Base-by-base conservation (phyloP, 805 yeast genomes). In the Kockiozyma suomiensis region DNA sequence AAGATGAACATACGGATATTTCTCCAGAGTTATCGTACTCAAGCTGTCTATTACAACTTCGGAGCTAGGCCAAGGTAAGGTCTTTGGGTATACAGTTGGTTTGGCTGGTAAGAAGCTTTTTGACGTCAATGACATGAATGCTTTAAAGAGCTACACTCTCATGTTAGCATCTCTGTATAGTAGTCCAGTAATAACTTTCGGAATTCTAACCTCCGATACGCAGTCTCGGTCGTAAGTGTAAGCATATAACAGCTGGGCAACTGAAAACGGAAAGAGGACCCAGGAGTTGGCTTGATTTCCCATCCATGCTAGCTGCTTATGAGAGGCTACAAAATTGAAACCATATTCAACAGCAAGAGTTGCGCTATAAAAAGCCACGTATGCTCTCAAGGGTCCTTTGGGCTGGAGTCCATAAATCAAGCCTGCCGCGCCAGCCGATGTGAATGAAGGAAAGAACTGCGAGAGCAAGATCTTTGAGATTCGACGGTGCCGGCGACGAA, bases 201-300 rank as follows among this genome's bases (percentile, higher is more conserved):
- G n/a, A 23, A 43, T 28, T 30, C 35, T 10, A 26, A 67, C 64
- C 23, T 55, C 50, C 1, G 79, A 77, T 26, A 73, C 68, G 41
- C 68, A 64, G 37, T 74, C 77, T 3, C 73, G 75, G 51, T 74
- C 70, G 54, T 70, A 66, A 37, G 74, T 63, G 52, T 73, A 72
- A 4, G 74, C 59, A 61, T 74, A 68, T 56, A 77, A 70, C 51
- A 77, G 71, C 67, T 76, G 78, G 15, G 74, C 68, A 59, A 72
- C 68, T 17, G 79, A 76, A 17, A 74, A 56, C 3, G 80, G 80
- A 66, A 76, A 74, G 56, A 77, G 66, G 41, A 56, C 70, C 79
- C 79, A 76, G 13, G 76, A 65, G 2, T 77, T 78, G 50, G 69
- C 76, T 70, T 46, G 72, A 65, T 68, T 74, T 60, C 65, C 74